phyloP scores from a whole-genome alignment of 2,329 filamentous ascomycete genomes.

The Penicillium sclerotigenum region DNA sequence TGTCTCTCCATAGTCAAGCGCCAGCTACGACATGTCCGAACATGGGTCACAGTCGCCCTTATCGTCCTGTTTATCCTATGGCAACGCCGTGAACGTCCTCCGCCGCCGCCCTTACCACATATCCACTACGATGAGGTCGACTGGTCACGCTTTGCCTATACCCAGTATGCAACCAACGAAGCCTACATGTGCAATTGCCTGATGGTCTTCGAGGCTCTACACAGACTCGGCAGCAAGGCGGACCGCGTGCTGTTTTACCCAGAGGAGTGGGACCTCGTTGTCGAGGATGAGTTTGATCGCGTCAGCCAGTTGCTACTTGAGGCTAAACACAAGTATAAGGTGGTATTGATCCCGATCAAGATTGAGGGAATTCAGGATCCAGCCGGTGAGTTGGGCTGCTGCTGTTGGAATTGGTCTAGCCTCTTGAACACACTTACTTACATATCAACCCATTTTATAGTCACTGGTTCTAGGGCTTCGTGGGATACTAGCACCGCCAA shows the following conservation, averaged over 20 bases:
- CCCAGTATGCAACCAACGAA: conserved; percentile 42
- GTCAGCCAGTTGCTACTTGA: conserved; percentile 48
- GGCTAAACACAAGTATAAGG: conserved; percentile 51
- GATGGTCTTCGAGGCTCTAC: conserved; percentile 42
- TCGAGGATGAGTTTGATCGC: conserved; percentile 31
- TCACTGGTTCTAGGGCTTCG: conserved; percentile 38
- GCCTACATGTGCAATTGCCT: conserved; percentile 44
- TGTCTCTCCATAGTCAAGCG: conserved; percentile 29
- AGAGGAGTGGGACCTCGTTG: conserved; percentile 37
- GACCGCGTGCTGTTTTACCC: conserved; percentile 44
- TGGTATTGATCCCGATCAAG: conserved; percentile 49
- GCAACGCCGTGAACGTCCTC: conserved; percentile 19
- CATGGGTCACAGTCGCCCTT: conserved; percentile 27
- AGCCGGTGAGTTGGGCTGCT: conserved; percentile 21
- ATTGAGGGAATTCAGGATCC: conserved; percentile 32
- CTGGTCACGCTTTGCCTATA: conserved; percentile 45
- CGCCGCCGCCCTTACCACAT: conserved; percentile 22
- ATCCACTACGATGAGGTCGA: conserved; percentile 36
- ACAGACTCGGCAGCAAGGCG: conserved; percentile 40
- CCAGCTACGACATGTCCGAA: conserved; percentile 32
- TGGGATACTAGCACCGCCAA: conserved; percentile 67
- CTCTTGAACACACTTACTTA: conserved; percentile 1
- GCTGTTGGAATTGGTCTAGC: not conserved
- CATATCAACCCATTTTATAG: not conserved
- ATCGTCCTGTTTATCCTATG: conserved; percentile 29